These are phyloP conservation scores for Torulaspora quercuum DNA, from an alignment of 805 yeast genomes.

Conservation along the genomic window DNA sequence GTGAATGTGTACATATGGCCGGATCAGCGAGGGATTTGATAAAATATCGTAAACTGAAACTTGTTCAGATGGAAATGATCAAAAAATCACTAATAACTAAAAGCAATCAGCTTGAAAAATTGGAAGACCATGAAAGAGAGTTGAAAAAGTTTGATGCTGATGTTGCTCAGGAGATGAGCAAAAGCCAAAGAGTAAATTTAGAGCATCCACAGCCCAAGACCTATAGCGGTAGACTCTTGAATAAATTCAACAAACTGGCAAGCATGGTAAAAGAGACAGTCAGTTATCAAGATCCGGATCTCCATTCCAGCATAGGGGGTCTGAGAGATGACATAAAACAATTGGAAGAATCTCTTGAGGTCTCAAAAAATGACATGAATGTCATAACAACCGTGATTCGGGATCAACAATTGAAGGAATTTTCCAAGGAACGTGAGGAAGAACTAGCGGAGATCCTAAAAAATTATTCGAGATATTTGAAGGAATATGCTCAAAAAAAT, in stretches of 20 bases:
- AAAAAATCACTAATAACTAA: conserved; percentile 25
- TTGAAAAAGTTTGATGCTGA: conserved; percentile 25
- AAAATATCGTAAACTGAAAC: conserved; percentile 32
- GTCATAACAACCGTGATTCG: conserved; percentile 32
- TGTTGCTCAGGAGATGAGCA: conserved; percentile 23
- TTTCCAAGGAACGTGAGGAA: conserved; percentile 23
- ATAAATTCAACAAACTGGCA: conserved; percentile 32
- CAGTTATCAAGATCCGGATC: conserved; percentile 33
- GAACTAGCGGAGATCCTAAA: conserved; percentile 28
- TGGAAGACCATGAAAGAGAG: conserved; percentile 27
- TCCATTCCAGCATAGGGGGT: conserved; percentile 19
- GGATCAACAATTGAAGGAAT: conserved; percentile 34
- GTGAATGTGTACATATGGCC: conserved; percentile 34
- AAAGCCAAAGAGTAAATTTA: conserved; percentile 24
- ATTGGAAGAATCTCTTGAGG: conserved; percentile 23
- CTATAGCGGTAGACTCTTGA: conserved; percentile 30
- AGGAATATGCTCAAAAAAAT: conserved; percentile 30
- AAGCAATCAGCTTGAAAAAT: conserved; percentile 26
- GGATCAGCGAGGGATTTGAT: conserved; percentile 33
- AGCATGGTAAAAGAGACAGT: conserved; percentile 34
- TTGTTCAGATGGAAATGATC: conserved; percentile 31
- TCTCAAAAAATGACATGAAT: conserved; percentile 34
- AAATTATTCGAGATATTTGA: conserved; percentile 31
- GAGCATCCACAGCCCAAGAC: conserved; percentile 20
- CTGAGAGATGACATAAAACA: conserved; percentile 27